Evolutionary conservation across 495 filamentous ascomycete genomes (phyloP).

Genomic region (Neurospora tetrasperma): DNA sequence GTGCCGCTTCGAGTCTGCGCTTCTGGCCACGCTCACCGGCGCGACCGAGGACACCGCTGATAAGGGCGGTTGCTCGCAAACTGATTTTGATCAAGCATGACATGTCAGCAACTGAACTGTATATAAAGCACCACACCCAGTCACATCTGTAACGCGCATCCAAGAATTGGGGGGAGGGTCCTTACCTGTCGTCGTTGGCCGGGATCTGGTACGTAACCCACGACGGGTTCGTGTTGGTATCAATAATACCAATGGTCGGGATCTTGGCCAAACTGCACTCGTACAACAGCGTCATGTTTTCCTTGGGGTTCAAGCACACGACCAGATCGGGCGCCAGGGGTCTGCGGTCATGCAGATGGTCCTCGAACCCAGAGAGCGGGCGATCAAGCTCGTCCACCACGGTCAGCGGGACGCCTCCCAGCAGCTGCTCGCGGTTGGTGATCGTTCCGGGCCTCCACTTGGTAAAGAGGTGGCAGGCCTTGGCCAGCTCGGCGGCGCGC

Average conservation of each 20-base stretch:
- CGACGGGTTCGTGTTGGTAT: constrained; percentile 86
- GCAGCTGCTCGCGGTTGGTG: constrained; percentile 85
- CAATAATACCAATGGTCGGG: constrained; percentile 88
- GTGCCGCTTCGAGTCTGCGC: constrained; percentile 50
- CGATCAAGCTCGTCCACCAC: constrained; percentile 64
- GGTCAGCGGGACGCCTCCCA: constrained; percentile 53
- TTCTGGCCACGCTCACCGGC: constrained; percentile 72
- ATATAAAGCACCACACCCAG: background rate
- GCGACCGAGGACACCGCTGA: constrained; percentile 74
- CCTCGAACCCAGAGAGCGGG: constrained; percentile 53
- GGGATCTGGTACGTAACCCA: constrained; percentile 97
- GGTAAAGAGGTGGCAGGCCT: constrained; percentile 82
- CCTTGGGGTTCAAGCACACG: constrained; percentile 80
- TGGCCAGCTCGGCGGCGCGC: constrained; percentile 63
- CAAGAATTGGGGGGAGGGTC: background rate
- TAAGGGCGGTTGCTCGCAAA: constrained; percentile 67
- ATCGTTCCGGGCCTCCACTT: constrained; percentile 88
- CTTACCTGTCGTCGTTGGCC: constrained; percentile 85
- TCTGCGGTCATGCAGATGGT: constrained; percentile 48
- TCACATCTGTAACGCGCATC: background rate
- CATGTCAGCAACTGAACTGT: constrained; percentile 4
- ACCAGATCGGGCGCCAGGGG: constrained; percentile 81
- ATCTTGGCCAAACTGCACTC: constrained; percentile 83
- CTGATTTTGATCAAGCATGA: constrained; percentile 43
- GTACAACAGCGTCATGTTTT: constrained; percentile 82